A percentile compares a stretch with the other conserved stretches of the same genome.
These are phyloP conservation scores for Fusarium acutatum DNA, from an alignment of 2,329 filamentous ascomycete genomes.

Conservation along the genomic window DNA sequence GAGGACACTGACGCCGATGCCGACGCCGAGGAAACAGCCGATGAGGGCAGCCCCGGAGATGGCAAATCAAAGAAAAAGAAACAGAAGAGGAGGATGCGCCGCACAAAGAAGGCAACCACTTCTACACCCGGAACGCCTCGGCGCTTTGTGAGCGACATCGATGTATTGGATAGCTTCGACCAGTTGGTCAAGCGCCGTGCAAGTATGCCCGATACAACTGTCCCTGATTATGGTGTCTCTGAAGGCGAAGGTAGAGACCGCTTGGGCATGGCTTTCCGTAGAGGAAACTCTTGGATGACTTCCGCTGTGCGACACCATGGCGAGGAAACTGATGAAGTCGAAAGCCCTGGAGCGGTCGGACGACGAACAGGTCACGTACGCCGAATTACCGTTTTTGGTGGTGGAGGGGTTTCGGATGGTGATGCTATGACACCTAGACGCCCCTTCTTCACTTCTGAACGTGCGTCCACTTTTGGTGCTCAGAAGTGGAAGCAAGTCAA, in stretches of 20 bases:
- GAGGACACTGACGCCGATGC: conserved; percentile 61
- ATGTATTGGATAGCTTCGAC: conserved; percentile 52
- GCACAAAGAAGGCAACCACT: conserved; percentile 61
- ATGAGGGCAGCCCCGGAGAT: conserved; percentile 66
- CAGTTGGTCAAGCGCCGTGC: conserved; percentile 69
- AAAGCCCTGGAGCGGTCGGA: conserved; percentile 56
- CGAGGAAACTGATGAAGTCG: conserved; percentile 61
- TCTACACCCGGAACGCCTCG: conserved; percentile 74
- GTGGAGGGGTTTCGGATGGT: conserved; percentile 71
- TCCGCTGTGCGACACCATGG: conserved; percentile 57
- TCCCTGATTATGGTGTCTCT: conserved; percentile 72
- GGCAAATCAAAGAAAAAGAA: conserved; percentile 60
- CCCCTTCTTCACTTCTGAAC: conserved; percentile 69
- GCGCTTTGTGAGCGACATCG: conserved; percentile 53
- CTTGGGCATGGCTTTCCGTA: conserved; percentile 59
- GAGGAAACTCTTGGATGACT: conserved; percentile 67
- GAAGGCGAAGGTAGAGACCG: conserved; percentile 78
- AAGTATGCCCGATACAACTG: conserved; percentile 69
- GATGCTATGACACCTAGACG: conserved; percentile 65
- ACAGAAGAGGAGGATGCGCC: conserved; percentile 70
- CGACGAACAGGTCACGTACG: conserved; percentile 70
- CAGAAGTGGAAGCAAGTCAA: conserved; percentile 95
- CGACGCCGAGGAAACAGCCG: conserved; percentile 86
- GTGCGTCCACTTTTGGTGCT: conserved; percentile 76
- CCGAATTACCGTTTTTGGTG: conserved; percentile 71